Evolutionary conservation across 208 protist genomes (phyloP), one percentile per base, ranked within the genome.

Genomic region (Acanthamoeba triangularis): DNA sequence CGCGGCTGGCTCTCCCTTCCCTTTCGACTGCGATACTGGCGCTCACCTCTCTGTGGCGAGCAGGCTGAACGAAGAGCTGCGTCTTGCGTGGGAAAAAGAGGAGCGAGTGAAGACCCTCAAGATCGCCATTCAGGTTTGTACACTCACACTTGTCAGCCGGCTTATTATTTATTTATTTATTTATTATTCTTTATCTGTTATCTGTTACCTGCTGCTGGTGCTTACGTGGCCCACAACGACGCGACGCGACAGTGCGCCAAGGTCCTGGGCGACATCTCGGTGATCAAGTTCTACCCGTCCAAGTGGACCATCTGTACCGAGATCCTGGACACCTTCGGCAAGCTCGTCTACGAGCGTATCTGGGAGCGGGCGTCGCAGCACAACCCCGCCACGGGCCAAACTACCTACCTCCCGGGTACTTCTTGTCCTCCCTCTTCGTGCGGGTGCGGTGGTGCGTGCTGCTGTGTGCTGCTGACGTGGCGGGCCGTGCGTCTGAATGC

Each of bases 301-400:
- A 97, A 98, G 93, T 99, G 98, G 96, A 98, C 98, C 5, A 95
- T 99, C 23, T 95, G 98, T 10, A 97, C 97, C 20, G 96, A 98
- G 76, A 97, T 99, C 28, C 95, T 99, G 35, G 98, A 99, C 95
- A 98, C 97, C 11, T 99, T 99, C 95, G 98, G 98, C 25, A 95
- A 97, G 74, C 80, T 99, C 16, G 98, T 99, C 13, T 98, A 96
- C 93, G 96, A 99, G 11, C 94, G 98, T 44, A 98, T 99, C 61
- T 96, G 52, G 91, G 41, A 63, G 59, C 72, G 33, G 74, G 61
- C 65, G 11, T 96, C 69, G n/a, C 59, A 67, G 23, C 52, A 93
- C 28, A 63, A 85, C 47, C 49, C 63, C 41, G 11, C 41, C 65
- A 95, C 85, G n/a, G 65, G 74, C 56, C 6, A 47, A 25, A 76